These are phyloP conservation scores for Aureoboletus auriporus DNA, from an alignment of 768 basidiomycete genomes.

Conservation along the genomic window DNA sequence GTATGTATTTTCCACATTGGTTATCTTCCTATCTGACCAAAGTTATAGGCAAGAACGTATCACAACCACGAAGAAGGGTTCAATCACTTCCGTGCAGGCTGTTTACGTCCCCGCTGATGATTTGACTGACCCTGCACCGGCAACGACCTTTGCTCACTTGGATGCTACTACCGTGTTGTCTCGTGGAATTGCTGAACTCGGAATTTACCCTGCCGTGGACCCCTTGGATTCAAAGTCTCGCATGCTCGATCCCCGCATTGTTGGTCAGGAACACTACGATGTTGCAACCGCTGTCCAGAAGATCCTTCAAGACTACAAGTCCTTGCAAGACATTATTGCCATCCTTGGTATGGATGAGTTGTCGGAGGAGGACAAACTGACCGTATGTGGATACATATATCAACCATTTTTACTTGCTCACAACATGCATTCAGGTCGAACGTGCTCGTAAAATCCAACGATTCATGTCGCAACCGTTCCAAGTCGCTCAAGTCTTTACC, in stretches of 20 bases:
- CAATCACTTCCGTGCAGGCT: conserved; percentile 99
- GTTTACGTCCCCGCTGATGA: conserved; percentile 99
- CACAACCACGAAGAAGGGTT: conserved; percentile 99
- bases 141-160: conserved; percentile 99
- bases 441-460: conserved; percentile 98
- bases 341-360: conserved; percentile 99
- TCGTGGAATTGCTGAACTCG: conserved; percentile 96
- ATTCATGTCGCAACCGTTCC: conserved; percentile 99
- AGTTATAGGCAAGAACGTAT: conserved; percentile 92
- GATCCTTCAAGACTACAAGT: conserved; percentile 96
- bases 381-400: conserved; percentile 27
- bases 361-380: conserved; percentile 99
- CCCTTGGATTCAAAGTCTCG: conserved; percentile 99
- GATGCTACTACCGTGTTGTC: conserved; percentile 99
- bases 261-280: conserved; percentile 91
- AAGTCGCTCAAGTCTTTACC: conserved; percentile 99
- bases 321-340: conserved; percentile 98
- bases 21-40: conserved; percentile 5
- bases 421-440: conserved; percentile 61
- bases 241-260: conserved; percentile 99
- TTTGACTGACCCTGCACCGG: conserved; percentile 99
- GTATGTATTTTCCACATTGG: conserved; percentile 42
- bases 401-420: conserved; percentile 4
- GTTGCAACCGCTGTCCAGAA: conserved; percentile 96
- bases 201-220: conserved; percentile 99